Conservation (phyloP, 805 yeast species). For the Kazachstania psychrophila region DNA sequence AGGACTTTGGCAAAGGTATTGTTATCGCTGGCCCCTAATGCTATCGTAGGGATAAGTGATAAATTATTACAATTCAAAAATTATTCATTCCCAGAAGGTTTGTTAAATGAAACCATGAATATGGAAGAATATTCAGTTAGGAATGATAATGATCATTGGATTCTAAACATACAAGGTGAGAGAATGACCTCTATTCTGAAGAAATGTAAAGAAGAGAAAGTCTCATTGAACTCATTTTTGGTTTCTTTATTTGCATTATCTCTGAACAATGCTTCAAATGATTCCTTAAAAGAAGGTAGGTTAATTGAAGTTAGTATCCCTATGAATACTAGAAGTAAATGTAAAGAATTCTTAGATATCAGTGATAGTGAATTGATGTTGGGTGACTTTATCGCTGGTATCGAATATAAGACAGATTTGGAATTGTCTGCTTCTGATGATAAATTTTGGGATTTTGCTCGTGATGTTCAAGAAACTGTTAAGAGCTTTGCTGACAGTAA, state of each 20-base stretch:
- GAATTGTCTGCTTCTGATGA: background rate
- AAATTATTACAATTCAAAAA: slow-evolving; percentile 14
- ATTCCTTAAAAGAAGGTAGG: slow-evolving; percentile 4
- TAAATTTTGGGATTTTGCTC: slow-evolving; percentile 16
- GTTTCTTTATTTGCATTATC: slow-evolving; percentile 11
- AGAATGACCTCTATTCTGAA: slow-evolving; percentile 9
- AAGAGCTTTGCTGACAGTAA: slow-evolving; percentile 3
- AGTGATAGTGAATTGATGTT: slow-evolving; percentile 8
- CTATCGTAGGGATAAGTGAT: slow-evolving; percentile 4
- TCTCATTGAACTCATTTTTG: slow-evolving; percentile 20
- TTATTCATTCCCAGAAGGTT: slow-evolving; percentile 7
- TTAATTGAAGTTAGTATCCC: slow-evolving; percentile 14
- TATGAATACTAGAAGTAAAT: slow-evolving; percentile 18
- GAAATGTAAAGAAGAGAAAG: slow-evolving; percentile 15
- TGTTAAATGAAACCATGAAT: background rate
- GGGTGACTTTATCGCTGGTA: slow-evolving; percentile 21
- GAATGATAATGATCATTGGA: slow-evolving; percentile 17
- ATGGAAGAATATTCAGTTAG: slow-evolving; percentile 8
- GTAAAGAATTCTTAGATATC: slow-evolving; percentile 6
- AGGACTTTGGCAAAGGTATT: slow-evolving; percentile 7
- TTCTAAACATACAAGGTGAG: slow-evolving; percentile 8
- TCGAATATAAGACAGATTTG: slow-evolving; percentile 7
- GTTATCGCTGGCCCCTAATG: slow-evolving; percentile 10
- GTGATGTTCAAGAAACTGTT: slow-evolving; percentile 5
- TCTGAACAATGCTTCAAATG: background rate